These are phyloP conservation scores for Beauveria medogensis DNA, from an alignment of 2,329 filamentous ascomycete genomes.

Conservation along the genomic window DNA sequence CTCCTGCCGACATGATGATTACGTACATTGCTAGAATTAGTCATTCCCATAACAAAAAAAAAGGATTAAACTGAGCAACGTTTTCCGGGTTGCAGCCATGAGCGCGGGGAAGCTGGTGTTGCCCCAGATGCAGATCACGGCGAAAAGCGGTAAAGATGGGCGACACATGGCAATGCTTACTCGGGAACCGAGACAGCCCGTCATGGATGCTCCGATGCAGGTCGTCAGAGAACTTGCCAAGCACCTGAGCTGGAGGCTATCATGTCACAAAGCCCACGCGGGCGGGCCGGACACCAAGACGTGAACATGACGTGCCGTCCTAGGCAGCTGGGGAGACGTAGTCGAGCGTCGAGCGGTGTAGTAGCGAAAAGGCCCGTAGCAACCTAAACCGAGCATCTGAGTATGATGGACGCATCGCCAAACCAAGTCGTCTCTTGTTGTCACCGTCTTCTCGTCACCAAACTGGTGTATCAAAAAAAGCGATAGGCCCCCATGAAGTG, in stretches of 20 bases:
- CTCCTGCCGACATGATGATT: not conserved
- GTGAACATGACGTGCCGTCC: not conserved
- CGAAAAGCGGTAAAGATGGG: not conserved
- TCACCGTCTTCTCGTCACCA: too few species aligned
- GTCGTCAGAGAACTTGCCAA: not conserved
- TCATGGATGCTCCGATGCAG: not conserved
- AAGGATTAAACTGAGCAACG: not conserved
- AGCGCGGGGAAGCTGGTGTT: not conserved
- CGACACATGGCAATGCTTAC: not conserved
- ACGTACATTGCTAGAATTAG: slow-evolving; percentile 8
- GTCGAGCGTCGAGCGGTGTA: not conserved
- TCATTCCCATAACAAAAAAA: not conserved
- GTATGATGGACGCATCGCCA: too few species aligned
- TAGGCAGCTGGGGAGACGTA: not conserved
- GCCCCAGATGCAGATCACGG: not conserved
- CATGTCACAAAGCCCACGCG: not conserved
- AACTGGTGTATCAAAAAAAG: not conserved
- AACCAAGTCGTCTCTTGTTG: too few species aligned
- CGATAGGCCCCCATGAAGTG: too few species aligned
- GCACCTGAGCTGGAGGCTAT: not conserved
- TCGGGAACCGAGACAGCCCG: not conserved
- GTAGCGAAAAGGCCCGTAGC: too few species aligned
- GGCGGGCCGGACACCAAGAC: not conserved
- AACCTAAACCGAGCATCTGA: too few species aligned
- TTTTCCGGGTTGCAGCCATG: not conserved